Conservation (phyloP, 2,329 filamentous ascomycete genomes). For the Stemphylium lycopersici region DNA sequence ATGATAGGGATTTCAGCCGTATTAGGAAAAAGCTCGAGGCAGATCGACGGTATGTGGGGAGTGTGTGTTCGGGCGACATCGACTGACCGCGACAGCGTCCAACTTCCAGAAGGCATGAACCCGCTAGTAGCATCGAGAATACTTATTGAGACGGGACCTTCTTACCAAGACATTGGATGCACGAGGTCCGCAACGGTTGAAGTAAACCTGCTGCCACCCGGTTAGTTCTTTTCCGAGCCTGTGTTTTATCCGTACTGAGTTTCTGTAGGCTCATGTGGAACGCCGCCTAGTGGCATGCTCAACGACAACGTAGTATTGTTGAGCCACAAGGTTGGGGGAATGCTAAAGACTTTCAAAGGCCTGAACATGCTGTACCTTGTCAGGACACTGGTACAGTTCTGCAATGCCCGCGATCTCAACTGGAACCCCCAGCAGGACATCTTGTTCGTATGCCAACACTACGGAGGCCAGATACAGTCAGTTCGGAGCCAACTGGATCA, state of each 20-base stretch:
- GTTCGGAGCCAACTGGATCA: slow-evolving; percentile 32
- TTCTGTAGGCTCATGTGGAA: slow-evolving; percentile 31
- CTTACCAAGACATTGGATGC: slow-evolving; percentile 36
- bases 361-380: slow-evolving; percentile 40
- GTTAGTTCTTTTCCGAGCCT: slow-evolving; percentile 15
- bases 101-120: slow-evolving; percentile 38
- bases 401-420: slow-evolving; percentile 27
- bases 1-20: slow-evolving; percentile 37
- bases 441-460: slow-evolving; percentile 36
- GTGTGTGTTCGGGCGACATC: too few species aligned
- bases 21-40: slow-evolving; percentile 37
- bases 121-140: slow-evolving; percentile 38
- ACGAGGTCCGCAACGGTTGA: slow-evolving; percentile 36
- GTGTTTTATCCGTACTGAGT: slow-evolving; percentile 10
- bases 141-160: slow-evolving; percentile 41
- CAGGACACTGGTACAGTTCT: slow-evolving; percentile 34
- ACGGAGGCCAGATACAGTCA: slow-evolving; percentile 30
- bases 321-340: slow-evolving; percentile 30
- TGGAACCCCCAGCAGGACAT: slow-evolving; percentile 43
- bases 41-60: slow-evolving; percentile 33
- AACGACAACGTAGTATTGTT: slow-evolving; percentile 34
- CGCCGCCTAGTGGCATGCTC: slow-evolving; percentile 34
- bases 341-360: slow-evolving; percentile 33
- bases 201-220: slow-evolving; percentile 39
- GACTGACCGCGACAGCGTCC: slow-evolving; percentile 33